Conservation (phyloP, 495 filamentous ascomycete genomes). For the Polyplosphaeria fusca region DNA sequence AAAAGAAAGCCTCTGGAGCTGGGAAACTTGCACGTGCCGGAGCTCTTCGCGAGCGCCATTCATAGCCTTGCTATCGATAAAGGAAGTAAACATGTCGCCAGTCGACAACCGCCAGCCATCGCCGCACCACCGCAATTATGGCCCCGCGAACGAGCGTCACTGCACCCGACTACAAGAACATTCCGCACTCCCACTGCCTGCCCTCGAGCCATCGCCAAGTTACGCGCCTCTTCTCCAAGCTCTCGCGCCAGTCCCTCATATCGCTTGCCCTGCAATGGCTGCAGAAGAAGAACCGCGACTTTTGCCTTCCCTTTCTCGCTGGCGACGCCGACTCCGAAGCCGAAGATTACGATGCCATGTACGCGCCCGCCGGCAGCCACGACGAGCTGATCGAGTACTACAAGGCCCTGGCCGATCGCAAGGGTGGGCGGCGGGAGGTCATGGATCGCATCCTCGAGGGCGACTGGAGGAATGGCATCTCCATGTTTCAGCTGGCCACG, state of each 20-base stretch:
- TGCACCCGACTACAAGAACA: conserved; percentile 41
- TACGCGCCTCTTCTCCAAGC: conserved; percentile 59
- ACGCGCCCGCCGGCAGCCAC: conserved; percentile 59
- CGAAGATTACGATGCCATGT: conserved; percentile 45
- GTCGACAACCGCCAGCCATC: conserved; percentile 18
- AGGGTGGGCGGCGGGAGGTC: conserved; percentile 70
- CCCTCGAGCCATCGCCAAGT: conserved; percentile 62
- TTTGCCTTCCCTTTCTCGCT: conserved; percentile 55
- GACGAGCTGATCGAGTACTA: conserved; percentile 64
- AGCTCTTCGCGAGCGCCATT: no score
- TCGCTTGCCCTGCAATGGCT: conserved; percentile 73
- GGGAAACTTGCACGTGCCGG: no score
- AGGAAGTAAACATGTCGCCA: no score
- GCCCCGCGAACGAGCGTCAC: conserved; percentile 48
- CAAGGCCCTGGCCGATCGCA: conserved; percentile 51
- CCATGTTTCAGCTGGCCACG: conserved; percentile 75
- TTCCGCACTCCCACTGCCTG: conserved; percentile 54
- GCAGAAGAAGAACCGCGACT: conserved; percentile 55
- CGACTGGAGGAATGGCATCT: conserved; percentile 77
- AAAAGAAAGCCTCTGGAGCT: no score
- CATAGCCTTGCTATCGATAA: no score
- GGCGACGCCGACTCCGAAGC: conserved; percentile 44
- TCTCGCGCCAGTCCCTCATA: conserved; percentile 68
- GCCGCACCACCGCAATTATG: conserved; percentile 40
- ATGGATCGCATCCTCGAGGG: conserved; percentile 72